These are phyloP conservation scores for Adansonia gregorii DNA, from an alignment of 441 rosid genomes.

Conservation along the genomic window DNA sequence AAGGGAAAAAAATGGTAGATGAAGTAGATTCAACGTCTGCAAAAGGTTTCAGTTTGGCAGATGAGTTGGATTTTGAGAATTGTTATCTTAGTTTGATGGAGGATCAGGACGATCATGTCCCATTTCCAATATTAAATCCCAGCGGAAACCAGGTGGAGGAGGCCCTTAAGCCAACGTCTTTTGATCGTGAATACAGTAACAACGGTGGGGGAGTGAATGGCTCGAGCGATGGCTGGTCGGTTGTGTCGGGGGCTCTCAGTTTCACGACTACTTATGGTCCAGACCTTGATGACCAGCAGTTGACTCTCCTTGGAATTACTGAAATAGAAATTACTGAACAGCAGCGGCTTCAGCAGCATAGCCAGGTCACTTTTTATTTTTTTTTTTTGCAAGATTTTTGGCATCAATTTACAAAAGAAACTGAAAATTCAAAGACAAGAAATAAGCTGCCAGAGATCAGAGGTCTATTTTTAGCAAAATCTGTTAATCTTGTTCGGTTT, in stretches of 20 bases:
- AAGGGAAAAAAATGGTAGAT: neutral
- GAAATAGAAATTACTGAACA: neutral
- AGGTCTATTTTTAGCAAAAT: neutral
- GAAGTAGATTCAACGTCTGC: slow-evolving; percentile 9
- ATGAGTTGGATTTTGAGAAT: neutral
- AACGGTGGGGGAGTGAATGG: neutral
- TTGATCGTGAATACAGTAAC: slow-evolving; percentile 12
- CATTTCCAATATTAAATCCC: neutral
- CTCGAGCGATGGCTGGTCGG: slow-evolving; percentile 16
- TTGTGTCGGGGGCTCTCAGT: slow-evolving; percentile 19
- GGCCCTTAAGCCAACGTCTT: neutral
- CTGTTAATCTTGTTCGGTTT: neutral
- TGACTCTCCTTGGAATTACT: neutral
- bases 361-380: neutral
- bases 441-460: neutral
- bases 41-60: slow-evolving; percentile 9
- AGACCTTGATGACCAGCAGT: slow-evolving; percentile 11
- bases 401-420: neutral
- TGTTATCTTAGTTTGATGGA: neutral
- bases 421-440: no score
- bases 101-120: slow-evolving; percentile 20
- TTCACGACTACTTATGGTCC: slow-evolving; percentile 7
- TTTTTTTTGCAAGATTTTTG: neutral
- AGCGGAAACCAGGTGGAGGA: neutral
- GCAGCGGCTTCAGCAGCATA: neutral